Evolutionary conservation across 2,329 filamentous ascomycete genomes (phyloP).

Genomic region (Pseudogymnoascus sp.): DNA sequence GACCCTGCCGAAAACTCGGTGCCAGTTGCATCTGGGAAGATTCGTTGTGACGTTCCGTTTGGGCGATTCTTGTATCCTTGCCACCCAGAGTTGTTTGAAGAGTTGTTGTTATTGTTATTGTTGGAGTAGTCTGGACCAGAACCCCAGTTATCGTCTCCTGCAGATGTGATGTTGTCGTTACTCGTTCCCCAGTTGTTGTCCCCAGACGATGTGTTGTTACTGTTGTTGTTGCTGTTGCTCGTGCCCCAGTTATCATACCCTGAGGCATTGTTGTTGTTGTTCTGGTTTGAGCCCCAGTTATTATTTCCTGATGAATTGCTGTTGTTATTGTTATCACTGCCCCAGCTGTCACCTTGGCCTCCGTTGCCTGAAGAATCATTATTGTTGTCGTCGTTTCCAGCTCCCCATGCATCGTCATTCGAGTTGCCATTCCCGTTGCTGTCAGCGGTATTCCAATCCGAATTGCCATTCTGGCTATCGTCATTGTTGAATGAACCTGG

Average conservation of each 20-base stretch:
- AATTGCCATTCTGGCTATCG: conserved; percentile 6
- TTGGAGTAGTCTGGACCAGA: background rate
- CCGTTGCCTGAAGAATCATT: background rate
- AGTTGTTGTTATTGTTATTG: background rate
- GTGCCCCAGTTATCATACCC: conserved; percentile 2
- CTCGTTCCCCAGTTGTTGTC: background rate
- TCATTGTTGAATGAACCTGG: conserved; percentile 10
- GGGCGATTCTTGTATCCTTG: conserved; percentile 1
- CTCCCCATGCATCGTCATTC: conserved; percentile 11
- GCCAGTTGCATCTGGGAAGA: conserved; percentile 10
- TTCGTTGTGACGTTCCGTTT: background rate
- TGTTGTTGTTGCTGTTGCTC: conserved; percentile 10
- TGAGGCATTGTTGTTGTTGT: conserved; percentile 10
- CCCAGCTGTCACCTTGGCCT: background rate
- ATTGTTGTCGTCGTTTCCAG: conserved; percentile 7
- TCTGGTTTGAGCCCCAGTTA: conserved; percentile 11
- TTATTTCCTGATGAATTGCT: conserved; percentile 3
- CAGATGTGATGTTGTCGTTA: background rate
- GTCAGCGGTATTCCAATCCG: background rate
- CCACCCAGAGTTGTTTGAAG: conserved; percentile 8
- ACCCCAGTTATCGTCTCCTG: conserved; percentile 11
- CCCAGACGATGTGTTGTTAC: conserved; percentile 6
- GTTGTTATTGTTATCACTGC: conserved; percentile 12
- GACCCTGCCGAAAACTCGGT: conserved; percentile 14
- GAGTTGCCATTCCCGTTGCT: conserved; percentile 11